Percentiles rank a stretch among this genome's conserved stretches.
Conservation (phyloP, 805 yeast genomes). For the Saccharomycopsis amapae region DNA sequence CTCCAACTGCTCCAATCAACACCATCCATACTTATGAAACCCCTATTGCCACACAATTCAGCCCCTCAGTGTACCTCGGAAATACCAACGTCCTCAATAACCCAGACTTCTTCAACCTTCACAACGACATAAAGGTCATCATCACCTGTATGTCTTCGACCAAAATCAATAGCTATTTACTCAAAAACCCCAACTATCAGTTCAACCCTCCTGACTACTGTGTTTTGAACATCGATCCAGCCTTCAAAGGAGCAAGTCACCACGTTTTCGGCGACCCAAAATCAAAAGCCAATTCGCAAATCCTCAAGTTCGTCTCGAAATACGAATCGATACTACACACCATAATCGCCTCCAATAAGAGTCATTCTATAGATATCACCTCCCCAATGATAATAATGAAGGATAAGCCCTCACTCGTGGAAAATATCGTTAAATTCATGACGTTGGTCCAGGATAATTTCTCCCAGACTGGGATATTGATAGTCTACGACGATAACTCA, state of each 20-base stretch:
- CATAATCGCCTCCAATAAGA: not conserved
- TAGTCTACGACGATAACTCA: not conserved
- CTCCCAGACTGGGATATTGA: slow-evolving; percentile 4
- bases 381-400: slow-evolving; percentile 1
- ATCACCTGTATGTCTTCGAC: not conserved
- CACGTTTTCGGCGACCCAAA: not conserved
- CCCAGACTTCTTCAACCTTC: too few species aligned
- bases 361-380: slow-evolving; percentile 1
- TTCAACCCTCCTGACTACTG: not conserved
- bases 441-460: not conserved
- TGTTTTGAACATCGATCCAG: not conserved
- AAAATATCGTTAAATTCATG: slow-evolving; percentile 1
- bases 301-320: not conserved
- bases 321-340: slow-evolving; percentile 4
- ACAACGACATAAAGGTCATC: not conserved
- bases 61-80: too few species aligned
- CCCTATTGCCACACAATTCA: too few species aligned
- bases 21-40: too few species aligned
- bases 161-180: not conserved
- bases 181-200: not conserved
- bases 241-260: not conserved
- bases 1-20: too few species aligned
- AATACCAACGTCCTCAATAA: too few species aligned
- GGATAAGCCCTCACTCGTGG: slow-evolving; percentile 5
- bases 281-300: not conserved